Evolutionary conservation across 257 asterid genomes (phyloP).

Genomic region (Rauvolfia tetraphylla): DNA sequence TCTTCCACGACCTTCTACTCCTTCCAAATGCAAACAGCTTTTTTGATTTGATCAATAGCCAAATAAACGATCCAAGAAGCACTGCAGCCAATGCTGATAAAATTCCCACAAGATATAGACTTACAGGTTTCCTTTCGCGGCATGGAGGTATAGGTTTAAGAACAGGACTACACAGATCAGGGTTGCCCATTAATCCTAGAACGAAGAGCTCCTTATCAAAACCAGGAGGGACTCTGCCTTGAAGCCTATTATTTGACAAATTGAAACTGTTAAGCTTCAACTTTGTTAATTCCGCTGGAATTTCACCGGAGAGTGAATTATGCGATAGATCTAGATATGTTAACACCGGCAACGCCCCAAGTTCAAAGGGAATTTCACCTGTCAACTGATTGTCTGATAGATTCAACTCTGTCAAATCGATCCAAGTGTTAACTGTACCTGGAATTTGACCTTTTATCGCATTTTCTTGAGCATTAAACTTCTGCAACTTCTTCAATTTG

Average conservation of each 20-base stretch:
- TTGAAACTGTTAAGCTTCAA: slow-evolving; percentile 64
- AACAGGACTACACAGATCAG: slow-evolving; percentile 61
- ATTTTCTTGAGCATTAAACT: slow-evolving; percentile 60
- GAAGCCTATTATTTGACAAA: slow-evolving; percentile 69
- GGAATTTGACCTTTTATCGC: slow-evolving; percentile 61
- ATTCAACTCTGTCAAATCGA: slow-evolving; percentile 54
- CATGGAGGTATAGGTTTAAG: slow-evolving; percentile 56
- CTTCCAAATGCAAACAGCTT: slow-evolving; percentile 29
- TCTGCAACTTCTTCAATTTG: slow-evolving; percentile 41
- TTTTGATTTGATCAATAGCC: slow-evolving; percentile 52
- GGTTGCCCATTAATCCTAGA: slow-evolving; percentile 58
- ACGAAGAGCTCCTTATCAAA: slow-evolving; percentile 38
- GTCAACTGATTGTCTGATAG: slow-evolving; percentile 60
- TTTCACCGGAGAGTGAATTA: slow-evolving; percentile 57
- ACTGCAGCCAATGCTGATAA: slow-evolving; percentile 46
- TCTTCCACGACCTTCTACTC: slow-evolving; percentile 46
- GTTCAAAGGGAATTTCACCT: slow-evolving; percentile 56
- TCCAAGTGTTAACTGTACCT: slow-evolving; percentile 32
- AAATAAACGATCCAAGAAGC: slow-evolving; percentile 43
- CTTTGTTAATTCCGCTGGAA: slow-evolving; percentile 52
- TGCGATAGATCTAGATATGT: slow-evolving; percentile 60
- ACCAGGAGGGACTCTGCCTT: slow-evolving; percentile 60
- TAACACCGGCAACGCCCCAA: slow-evolving; percentile 54
- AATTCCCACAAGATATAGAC: slow-evolving; percentile 38
- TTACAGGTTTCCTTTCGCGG: slow-evolving; percentile 40